A percentile compares a stretch with the other conserved stretches of the same genome.
Conservation (phyloP, 805 yeast species). For the Debaryomyces tyrocola region DNA sequence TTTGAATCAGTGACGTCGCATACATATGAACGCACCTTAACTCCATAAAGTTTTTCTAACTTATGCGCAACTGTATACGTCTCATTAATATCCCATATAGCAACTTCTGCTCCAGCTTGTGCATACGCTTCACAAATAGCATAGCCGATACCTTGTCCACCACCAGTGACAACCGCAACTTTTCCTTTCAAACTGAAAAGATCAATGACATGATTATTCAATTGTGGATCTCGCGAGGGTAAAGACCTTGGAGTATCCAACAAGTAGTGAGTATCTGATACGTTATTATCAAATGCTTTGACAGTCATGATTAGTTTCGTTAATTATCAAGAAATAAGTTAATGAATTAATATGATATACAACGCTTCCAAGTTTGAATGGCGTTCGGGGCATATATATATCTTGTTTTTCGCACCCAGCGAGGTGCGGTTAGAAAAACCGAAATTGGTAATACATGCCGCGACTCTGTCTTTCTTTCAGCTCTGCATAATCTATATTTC, state of each 20-base stretch:
- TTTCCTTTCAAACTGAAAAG: slow-evolving; percentile 10
- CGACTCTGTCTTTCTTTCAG: too few species aligned
- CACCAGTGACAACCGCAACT: slow-evolving; percentile 31
- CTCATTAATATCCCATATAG: slow-evolving; percentile 25
- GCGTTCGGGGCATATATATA: too few species aligned
- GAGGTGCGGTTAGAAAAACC: too few species aligned
- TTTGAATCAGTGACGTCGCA: slow-evolving; percentile 24
- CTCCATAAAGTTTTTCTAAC: slow-evolving; percentile 19
- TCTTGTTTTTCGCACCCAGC: too few species aligned
- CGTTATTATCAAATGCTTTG: slow-evolving; percentile 1
- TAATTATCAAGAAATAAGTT: too few species aligned
- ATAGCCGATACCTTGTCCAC: slow-evolving; percentile 29
- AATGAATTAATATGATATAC: too few species aligned
- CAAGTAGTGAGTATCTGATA: slow-evolving; percentile 1
- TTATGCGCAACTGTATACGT: slow-evolving; percentile 18
- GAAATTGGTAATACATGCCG: too few species aligned
- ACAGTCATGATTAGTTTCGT: neutral
- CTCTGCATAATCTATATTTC: too few species aligned
- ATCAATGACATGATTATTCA: slow-evolving; percentile 33
- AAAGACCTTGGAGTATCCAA: neutral
- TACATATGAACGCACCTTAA: slow-evolving; percentile 25
- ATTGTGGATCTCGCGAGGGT: neutral
- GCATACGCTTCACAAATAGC: slow-evolving; percentile 28
- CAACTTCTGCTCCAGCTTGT: slow-evolving; percentile 24
- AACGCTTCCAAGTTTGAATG: too few species aligned